Conservation (phyloP, 148 eudicot genomes). For the Rhododendron mucronatum region DNA sequence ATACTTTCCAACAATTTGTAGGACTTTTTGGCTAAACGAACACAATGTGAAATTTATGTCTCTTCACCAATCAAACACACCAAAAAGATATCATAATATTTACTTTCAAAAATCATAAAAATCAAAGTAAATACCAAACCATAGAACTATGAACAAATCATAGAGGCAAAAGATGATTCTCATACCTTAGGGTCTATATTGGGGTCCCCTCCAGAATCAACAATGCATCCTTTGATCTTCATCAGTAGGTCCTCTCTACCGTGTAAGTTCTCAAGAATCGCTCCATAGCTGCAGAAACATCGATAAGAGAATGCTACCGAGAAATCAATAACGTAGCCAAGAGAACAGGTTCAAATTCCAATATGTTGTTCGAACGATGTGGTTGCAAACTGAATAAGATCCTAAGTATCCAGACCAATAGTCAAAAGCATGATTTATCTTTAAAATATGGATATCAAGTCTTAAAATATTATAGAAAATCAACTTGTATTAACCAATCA, state of each 20-base stretch:
- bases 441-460: neutral
- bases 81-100: neutral
- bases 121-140: neutral
- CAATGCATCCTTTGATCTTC: conserved; percentile 80
- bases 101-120: neutral
- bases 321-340: neutral
- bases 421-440: neutral
- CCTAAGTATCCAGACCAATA: neutral
- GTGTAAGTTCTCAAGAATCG: conserved; percentile 60
- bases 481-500: neutral
- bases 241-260: conserved; percentile 57
- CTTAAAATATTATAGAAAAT: neutral
- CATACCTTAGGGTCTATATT: conserved; percentile 77
- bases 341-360: neutral
- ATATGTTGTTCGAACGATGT: neutral
- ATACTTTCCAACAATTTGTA: neutral
- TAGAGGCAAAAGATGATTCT: neutral
- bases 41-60: neutral
- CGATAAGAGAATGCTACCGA: neutral
- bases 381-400: conserved; percentile 3
- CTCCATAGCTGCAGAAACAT: conserved; percentile 69
- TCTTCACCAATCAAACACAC: neutral
- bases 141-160: neutral
- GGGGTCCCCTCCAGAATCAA: conserved; percentile 94
- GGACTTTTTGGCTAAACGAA: neutral